Evolutionary conservation across 371 early-diverging fungal species (phyloP).

Genomic region (Mortierella sp.): DNA sequence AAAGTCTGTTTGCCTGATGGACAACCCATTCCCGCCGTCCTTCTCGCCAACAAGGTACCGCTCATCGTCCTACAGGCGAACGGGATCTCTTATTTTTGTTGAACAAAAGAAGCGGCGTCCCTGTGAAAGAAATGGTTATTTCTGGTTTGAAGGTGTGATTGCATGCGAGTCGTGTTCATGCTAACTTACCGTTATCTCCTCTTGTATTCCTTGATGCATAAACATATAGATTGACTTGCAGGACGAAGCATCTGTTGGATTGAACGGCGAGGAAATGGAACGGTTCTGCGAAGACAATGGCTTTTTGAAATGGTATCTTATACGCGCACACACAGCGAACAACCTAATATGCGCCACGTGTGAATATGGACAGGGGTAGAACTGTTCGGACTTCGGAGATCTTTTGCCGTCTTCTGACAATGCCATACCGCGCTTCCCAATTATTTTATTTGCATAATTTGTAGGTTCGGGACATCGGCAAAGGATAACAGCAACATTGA

Average conservation of each 20-base stretch:
- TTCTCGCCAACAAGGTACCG: conserved; percentile 75
- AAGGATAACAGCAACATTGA: conserved; percentile 78
- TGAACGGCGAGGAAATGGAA: conserved; percentile 64
- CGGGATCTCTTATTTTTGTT: not conserved
- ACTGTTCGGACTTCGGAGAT: not conserved
- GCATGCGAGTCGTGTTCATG: not conserved
- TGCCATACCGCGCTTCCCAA: not conserved
- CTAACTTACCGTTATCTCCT: not conserved
- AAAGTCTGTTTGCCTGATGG: conserved; percentile 76
- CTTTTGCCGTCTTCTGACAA: not conserved
- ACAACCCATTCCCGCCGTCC: conserved; percentile 72
- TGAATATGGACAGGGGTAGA: not conserved
- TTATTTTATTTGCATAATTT: conserved; percentile 1
- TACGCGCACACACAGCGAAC: not conserved
- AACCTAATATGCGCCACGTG: not conserved
- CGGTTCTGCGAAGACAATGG: conserved; percentile 69
- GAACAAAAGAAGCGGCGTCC: conserved; percentile 34
- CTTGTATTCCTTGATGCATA: not conserved
- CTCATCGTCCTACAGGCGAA: not conserved
- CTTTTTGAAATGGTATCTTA: conserved; percentile 67
- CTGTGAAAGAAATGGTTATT: conserved; percentile 29
- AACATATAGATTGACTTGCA: conserved; percentile 39
- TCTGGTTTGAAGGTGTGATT: not conserved
- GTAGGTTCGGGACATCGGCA: conserved; percentile 76
- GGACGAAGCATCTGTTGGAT: conserved; percentile 17